Evolutionary conservation across 345 rosid species (phyloP).

Genomic region (Linum tenue): DNA sequence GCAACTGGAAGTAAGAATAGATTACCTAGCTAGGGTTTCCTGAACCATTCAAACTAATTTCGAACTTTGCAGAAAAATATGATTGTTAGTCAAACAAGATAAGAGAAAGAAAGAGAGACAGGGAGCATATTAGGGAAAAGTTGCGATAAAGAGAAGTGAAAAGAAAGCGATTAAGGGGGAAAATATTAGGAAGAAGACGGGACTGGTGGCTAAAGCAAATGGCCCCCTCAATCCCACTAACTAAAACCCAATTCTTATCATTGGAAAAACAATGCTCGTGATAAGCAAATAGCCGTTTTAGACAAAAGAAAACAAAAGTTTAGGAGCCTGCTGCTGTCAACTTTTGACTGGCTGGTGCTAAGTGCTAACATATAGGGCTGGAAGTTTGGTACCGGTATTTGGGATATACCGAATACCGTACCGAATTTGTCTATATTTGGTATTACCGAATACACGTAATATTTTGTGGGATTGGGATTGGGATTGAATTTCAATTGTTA

Average conservation of each 20-base stretch:
- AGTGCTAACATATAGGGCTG: no score
- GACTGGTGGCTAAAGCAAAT: not conserved
- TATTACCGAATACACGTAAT: no score
- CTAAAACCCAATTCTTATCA: conserved; percentile 16
- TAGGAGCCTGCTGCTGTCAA: conserved; percentile 5
- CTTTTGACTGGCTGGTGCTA: conserved; percentile 10
- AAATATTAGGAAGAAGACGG: conserved; percentile 1
- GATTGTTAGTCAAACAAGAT: conserved; percentile 14
- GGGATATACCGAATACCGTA: no score
- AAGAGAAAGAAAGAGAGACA: conserved; percentile 18
- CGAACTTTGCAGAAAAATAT: not conserved
- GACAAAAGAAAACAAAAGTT: not conserved
- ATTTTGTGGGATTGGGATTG: no score
- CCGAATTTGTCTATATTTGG: no score
- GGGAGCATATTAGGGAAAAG: conserved; percentile 23
- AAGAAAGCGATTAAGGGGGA: conserved; percentile 11
- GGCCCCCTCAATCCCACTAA: conserved; percentile 24
- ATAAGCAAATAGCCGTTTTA: conserved; percentile 13
- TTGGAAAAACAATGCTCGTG: not conserved
- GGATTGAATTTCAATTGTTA: no score
- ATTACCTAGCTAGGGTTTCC: not conserved
- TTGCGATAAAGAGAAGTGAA: not conserved
- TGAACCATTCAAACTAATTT: not conserved
- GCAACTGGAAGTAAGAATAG: no score
- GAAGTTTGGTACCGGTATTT: no score